A percentile compares a stretch with the other conserved stretches of the same genome.
phyloP scores from a whole-genome alignment of 139 green algal genomes.

The Raphidocelis subcapitata region DNA sequence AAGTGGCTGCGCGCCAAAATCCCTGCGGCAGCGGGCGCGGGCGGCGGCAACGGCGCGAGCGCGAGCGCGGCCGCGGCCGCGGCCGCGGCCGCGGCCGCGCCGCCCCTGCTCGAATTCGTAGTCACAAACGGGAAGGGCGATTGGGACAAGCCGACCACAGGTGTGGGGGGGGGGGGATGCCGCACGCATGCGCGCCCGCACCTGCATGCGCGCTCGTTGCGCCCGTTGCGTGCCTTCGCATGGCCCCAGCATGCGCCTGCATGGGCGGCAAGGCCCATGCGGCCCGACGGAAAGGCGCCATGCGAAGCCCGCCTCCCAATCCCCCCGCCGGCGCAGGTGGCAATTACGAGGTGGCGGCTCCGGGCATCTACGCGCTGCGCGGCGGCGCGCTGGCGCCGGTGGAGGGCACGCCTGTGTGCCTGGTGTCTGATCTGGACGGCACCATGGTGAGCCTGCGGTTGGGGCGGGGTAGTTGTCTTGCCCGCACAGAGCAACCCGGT shows the following conservation, averaged over 20 bases:
- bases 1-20: conserved; percentile 40
- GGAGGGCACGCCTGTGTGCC: conserved; percentile 5
- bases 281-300: too few species aligned
- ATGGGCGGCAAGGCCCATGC: too few species aligned
- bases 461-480: conserved; percentile 30
- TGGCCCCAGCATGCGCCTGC: too few species aligned
- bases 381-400: background rate
- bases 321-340: conserved; percentile 13
- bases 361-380: conserved; percentile 21
- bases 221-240: too few species aligned
- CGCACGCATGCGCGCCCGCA: background rate
- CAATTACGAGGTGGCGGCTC: conserved; percentile 21
- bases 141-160: conserved; percentile 65
- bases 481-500: conserved; percentile 17
- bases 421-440: conserved; percentile 83
- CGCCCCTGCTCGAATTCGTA: conserved; percentile 65
- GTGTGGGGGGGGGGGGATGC: background rate
- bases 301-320: background rate
- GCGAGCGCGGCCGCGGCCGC: too few species aligned
- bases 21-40: conserved; percentile 8
- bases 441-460: conserved; percentile 74
- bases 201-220: background rate
- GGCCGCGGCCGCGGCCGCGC: background rate
- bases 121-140: conserved; percentile 36
- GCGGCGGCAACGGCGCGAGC: background rate